Evolutionary conservation across 257 asterid genomes (phyloP).

Genomic region (Lycium barbarum): DNA sequence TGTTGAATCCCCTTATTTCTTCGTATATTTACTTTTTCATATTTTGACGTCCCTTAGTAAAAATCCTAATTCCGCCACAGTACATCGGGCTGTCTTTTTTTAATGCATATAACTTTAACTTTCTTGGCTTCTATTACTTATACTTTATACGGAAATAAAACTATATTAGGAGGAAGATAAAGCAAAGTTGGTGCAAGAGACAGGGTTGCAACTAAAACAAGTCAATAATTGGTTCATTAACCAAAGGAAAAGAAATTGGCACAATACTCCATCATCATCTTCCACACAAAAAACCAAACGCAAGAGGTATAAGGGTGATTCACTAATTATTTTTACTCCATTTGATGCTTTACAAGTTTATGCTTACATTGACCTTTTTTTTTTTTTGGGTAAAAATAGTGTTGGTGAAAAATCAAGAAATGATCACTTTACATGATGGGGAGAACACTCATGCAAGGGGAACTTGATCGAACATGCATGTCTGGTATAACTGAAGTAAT

Average conservation of each 20-base stretch:
- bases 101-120: not conserved
- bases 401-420: constrained; percentile 40
- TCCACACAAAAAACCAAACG: constrained; percentile 60
- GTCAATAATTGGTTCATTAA: constrained; percentile 80
- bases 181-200: constrained; percentile 66
- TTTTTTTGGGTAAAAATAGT: constrained; percentile 25
- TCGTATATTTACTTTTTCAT: no score
- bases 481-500: no score
- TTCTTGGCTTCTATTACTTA: not conserved
- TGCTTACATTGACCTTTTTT: not conserved
- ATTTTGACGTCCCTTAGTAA: no score
- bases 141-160: not conserved
- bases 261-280: constrained; percentile 68
- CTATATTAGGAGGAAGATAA: constrained; percentile 66
- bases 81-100: not conserved
- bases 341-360: not conserved
- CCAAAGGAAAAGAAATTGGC: constrained; percentile 84
- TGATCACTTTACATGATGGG: constrained; percentile 29
- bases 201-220: constrained; percentile 74
- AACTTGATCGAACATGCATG: not conserved
- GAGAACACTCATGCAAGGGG: constrained; percentile 15
- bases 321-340: not conserved
- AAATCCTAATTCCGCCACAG: no score
- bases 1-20: no score
- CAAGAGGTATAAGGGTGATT: constrained; percentile 50